phyloP scores from a whole-genome alignment of 192 early-diverging fungal species.

The Anaeromyces robustus region DNA sequence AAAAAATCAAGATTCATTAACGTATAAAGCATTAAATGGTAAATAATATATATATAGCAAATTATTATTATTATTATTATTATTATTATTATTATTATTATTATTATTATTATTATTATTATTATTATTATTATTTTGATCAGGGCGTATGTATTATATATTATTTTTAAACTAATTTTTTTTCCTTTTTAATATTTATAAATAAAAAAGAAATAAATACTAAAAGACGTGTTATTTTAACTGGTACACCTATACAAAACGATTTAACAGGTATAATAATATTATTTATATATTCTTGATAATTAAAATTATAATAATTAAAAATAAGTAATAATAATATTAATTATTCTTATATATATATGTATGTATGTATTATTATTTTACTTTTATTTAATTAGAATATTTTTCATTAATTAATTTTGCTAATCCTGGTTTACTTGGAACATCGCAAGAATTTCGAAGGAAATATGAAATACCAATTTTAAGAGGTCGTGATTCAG shows the following conservation, averaged over 20 bases:
- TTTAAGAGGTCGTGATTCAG: constrained; percentile 75
- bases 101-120: too few species aligned
- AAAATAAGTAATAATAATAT: too few species aligned
- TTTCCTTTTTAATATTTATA: constrained; percentile 22
- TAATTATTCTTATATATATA: too few species aligned
- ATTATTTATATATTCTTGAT: too few species aligned
- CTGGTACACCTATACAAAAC: constrained; percentile 87
- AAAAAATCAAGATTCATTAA: constrained; percentile 2
- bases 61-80: too few species aligned
- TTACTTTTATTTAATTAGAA: constrained; percentile 20
- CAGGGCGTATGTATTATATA: background rate
- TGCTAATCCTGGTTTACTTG: constrained; percentile 82
- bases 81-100: too few species aligned
- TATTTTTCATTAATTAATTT: constrained; percentile 93
- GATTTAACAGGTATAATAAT: constrained; percentile 36
- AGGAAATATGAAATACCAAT: constrained; percentile 90
- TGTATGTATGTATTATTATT: too few species aligned
- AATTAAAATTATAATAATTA: too few species aligned
- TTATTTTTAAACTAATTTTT: too few species aligned
- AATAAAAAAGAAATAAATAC: constrained; percentile 72
- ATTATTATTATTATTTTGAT: background rate
- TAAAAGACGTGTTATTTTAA: constrained; percentile 79
- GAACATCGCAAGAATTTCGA: constrained; percentile 74
- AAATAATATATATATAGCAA: constrained; percentile 77
- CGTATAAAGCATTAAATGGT: constrained; percentile 1